phyloP scores from a whole-genome alignment of 768 basidiomycete genomes.

The Tulasnella sp. region DNA sequence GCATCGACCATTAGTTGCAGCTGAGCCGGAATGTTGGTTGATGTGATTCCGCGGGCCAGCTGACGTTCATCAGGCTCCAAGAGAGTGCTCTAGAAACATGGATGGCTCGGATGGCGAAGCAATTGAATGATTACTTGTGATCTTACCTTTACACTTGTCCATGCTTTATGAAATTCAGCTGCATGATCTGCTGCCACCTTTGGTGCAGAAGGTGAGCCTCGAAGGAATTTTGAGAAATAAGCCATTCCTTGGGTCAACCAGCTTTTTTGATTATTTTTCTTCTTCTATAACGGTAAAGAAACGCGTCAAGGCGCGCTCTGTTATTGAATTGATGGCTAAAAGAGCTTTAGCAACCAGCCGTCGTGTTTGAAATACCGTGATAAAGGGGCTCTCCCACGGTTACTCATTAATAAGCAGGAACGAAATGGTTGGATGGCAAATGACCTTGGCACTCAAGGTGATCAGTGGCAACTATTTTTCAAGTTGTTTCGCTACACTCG shows the following conservation, averaged over 20 bases:
- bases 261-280: too few species aligned
- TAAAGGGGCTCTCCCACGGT: too few species aligned
- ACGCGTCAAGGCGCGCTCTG: too few species aligned
- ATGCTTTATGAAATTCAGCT: constrained; percentile 62
- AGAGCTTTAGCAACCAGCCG: too few species aligned
- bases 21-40: constrained; percentile 66
- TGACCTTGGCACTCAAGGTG: too few species aligned
- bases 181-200: constrained; percentile 52
- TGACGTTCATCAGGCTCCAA: constrained; percentile 81
- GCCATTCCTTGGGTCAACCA: constrained; percentile 60
- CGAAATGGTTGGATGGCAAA: too few species aligned
- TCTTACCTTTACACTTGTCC: constrained; percentile 59
- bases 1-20: constrained; percentile 73
- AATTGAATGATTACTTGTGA: constrained; percentile 2
- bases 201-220: constrained; percentile 32
- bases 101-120: neutral
- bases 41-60: constrained; percentile 61
- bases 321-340: too few species aligned
- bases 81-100: constrained; percentile 52
- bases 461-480: too few species aligned
- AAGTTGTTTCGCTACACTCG: too few species aligned
- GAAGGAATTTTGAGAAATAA: constrained; percentile 74
- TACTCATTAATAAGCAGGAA: too few species aligned
- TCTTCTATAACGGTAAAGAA: too few species aligned
- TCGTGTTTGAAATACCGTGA: too few species aligned